Evolutionary conservation across 306 rosid genomes (phyloP), one percentile per base, ranked within the genome.

Genomic region (Cucumis cinereus): DNA sequence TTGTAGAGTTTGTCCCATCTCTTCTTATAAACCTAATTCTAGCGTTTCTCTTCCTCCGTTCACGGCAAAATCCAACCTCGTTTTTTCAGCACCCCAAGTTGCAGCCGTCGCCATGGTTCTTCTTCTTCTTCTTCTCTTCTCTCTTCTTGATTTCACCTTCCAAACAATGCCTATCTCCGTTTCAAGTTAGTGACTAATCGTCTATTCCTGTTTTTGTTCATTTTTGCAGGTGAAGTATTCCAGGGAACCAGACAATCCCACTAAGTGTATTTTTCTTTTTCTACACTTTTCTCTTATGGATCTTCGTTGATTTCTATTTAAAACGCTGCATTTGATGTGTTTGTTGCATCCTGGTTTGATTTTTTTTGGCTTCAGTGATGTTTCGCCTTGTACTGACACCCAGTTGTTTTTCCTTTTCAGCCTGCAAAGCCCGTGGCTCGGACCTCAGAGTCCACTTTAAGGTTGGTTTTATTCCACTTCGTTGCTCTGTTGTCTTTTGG

Each of bases 381-480:
- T 35, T 36, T 45, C 4, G 20, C 1, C 19, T 2, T 22, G n/a
- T 13, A 59, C 33, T 6, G 33, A 19, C 24, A 38, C 24, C 2
- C 6, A 1, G 60, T 11, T 22, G 55, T 15, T 30, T 36, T 33
- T 45, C 40, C 40, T 36, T 9, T 89, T 80, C 93, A 94, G 99
- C 99, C 28, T 90, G 96, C 92, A 94, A 94, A 82, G 99, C 99
- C 20, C 86, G 98, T 74, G 98, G 98, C 33, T 85, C 89, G 1
- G 96, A 94, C 59, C 96, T 91, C 56, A 86, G 99, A 82, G 96
- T 90, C 26, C 99, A 94, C 82, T 94, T 94, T 71, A 94, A 94
- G 99, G 99, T 94, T 79, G 57, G 40, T 7, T 70, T 70, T 45
- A 20, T 64, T 64, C 15, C 30, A 16, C 15, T n/a, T 22, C 4